These are phyloP conservation scores for Panellus pusillus DNA, from an alignment of 768 basidiomycete genomes.

Conservation along the genomic window DNA sequence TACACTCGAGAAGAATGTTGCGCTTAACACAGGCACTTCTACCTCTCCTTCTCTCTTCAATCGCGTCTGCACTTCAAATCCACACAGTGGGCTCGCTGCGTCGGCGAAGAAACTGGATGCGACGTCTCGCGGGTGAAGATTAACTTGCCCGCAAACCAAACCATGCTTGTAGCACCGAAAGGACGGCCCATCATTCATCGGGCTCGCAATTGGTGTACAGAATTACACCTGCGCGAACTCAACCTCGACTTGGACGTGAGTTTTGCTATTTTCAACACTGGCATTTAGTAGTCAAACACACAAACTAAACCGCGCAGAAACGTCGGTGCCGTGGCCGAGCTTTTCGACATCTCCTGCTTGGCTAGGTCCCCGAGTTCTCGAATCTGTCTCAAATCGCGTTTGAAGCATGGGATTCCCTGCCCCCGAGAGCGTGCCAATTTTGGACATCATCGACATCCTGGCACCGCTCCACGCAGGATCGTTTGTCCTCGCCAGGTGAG, in stretches of 20 bases:
- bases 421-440: slow-evolving; percentile 11
- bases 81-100: too few species aligned
- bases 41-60: too few species aligned
- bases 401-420: slow-evolving; percentile 25
- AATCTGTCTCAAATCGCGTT: slow-evolving; percentile 31
- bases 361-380: slow-evolving; percentile 31
- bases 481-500: slow-evolving; percentile 12
- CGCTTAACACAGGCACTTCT: too few species aligned
- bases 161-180: slow-evolving; percentile 36
- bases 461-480: slow-evolving; percentile 1
- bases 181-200: slow-evolving; percentile 38
- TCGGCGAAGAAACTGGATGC: slow-evolving; percentile 18
- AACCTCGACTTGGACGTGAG: slow-evolving; percentile 46
- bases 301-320: slow-evolving; percentile 30
- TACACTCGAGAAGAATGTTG: too few species aligned
- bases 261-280: too few species aligned
- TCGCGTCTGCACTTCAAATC: too few species aligned
- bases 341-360: slow-evolving; percentile 58
- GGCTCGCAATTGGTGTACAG: slow-evolving; percentile 50
- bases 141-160: slow-evolving; percentile 27
- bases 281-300: too few species aligned
- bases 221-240: slow-evolving; percentile 51
- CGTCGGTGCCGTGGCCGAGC: slow-evolving; percentile 48
- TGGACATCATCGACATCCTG: not conserved
- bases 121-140: slow-evolving; percentile 26